phyloP scores from a whole-genome alignment of 345 rosid genomes.

The Aegle marmelos region DNA sequence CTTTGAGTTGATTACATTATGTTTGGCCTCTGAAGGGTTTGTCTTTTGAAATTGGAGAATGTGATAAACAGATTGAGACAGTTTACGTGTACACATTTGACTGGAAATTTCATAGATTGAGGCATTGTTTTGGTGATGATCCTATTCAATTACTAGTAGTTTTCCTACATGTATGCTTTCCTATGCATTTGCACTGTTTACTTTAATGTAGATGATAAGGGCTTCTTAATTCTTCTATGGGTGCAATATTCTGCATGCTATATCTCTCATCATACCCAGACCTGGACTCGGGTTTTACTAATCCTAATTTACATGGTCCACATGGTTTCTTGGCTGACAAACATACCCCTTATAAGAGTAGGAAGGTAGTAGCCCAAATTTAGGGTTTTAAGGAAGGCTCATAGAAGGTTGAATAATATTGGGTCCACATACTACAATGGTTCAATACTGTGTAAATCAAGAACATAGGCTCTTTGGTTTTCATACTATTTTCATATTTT shows the following conservation, averaged over 20 bases:
- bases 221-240: background rate
- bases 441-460: too few species aligned
- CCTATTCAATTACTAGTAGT: background rate
- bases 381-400: too few species aligned
- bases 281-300: too few species aligned
- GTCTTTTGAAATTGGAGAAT: background rate
- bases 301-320: too few species aligned
- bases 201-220: background rate
- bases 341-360: too few species aligned
- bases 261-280: too few species aligned
- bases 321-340: too few species aligned
- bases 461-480: too few species aligned
- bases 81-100: background rate
- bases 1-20: background rate
- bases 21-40: background rate
- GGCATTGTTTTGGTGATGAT: background rate
- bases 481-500: too few species aligned
- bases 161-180: background rate
- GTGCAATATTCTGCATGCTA: background rate
- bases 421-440: too few species aligned
- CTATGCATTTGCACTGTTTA: background rate
- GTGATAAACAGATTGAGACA: background rate
- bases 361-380: too few species aligned
- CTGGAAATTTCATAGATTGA: background rate
- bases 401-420: too few species aligned